Conservation (phyloP, 768 basidiomycete species). For the Psilocybe cubensis region DNA sequence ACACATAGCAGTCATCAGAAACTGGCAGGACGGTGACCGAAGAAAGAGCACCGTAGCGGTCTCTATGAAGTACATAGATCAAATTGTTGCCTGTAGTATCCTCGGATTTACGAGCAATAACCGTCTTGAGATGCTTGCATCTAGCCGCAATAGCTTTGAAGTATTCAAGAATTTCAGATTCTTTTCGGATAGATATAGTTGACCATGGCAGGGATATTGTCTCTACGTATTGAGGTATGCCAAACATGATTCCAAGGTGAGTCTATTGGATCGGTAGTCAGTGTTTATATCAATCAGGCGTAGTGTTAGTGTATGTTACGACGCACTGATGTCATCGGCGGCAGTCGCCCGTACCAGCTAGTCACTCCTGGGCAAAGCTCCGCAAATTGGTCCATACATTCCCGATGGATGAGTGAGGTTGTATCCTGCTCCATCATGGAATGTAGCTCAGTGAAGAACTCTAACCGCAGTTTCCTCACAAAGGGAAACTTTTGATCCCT, state of each 20-base stretch:
- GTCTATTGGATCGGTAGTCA: not conserved
- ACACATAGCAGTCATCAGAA: not conserved
- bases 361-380: slow-evolving; percentile 15
- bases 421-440: slow-evolving; percentile 11
- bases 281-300: not conserved
- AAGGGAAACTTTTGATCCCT: not conserved
- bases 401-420: not conserved
- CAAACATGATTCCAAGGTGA: slow-evolving; percentile 13
- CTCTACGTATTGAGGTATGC: slow-evolving; percentile 15
- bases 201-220: slow-evolving; percentile 10
- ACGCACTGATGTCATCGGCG: slow-evolving; percentile 15
- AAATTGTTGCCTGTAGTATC: slow-evolving; percentile 13
- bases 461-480: slow-evolving; percentile 11
- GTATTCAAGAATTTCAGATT: slow-evolving; percentile 3
- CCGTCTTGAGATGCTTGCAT: slow-evolving; percentile 7
- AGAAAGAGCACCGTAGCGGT: not conserved
- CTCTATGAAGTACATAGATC: slow-evolving; percentile 1
- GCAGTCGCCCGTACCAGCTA: slow-evolving; percentile 7
- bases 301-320: not conserved
- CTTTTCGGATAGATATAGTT: slow-evolving; percentile 9
- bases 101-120: slow-evolving; percentile 13
- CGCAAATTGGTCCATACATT: slow-evolving; percentile 14
- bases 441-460: slow-evolving; percentile 3
- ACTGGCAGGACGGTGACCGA: not conserved
- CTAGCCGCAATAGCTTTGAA: slow-evolving; percentile 6